A percentile compares a stretch with the other conserved stretches of the same genome.
These are phyloP conservation scores for Przewalskia tangutica DNA, from an alignment of 257 asterid species.

Conservation along the genomic window DNA sequence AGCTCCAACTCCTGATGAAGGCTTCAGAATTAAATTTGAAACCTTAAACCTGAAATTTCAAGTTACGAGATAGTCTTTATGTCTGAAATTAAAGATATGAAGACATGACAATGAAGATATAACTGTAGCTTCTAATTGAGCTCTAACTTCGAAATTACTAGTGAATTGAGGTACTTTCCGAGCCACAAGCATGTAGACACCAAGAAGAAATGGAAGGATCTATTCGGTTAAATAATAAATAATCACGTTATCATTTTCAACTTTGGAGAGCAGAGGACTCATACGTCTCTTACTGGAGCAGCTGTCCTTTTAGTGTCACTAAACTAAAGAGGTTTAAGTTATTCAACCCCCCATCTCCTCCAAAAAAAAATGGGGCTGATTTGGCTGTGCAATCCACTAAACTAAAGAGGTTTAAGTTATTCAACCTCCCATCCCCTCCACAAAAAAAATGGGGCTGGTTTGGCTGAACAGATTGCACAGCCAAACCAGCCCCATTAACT, in stretches of 20 bases:
- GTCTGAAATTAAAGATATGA: background rate
- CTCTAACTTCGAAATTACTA: background rate
- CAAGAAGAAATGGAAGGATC: background rate
- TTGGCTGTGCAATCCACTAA: background rate
- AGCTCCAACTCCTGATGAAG: background rate
- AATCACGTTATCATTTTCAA: background rate
- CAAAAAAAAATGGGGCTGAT: background rate
- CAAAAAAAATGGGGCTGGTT: background rate
- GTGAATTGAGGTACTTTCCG: background rate
- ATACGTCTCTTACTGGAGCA: background rate
- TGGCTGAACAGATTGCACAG: background rate
- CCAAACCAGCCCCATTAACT: background rate
- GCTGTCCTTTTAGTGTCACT: background rate
- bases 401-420: background rate
- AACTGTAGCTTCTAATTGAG: background rate
- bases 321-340: background rate
- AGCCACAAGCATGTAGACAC: background rate
- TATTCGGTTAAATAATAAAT: background rate
- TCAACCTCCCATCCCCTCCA: background rate
- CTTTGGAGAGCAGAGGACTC: background rate
- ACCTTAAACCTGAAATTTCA: background rate
- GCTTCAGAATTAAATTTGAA: background rate
- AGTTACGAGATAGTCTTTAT: background rate
- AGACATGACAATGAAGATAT: background rate
- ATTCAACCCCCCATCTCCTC: background rate